Base-by-base conservation (phyloP, 202 grass and related monocot genomes). In the Alloteropsis angusta region DNA sequence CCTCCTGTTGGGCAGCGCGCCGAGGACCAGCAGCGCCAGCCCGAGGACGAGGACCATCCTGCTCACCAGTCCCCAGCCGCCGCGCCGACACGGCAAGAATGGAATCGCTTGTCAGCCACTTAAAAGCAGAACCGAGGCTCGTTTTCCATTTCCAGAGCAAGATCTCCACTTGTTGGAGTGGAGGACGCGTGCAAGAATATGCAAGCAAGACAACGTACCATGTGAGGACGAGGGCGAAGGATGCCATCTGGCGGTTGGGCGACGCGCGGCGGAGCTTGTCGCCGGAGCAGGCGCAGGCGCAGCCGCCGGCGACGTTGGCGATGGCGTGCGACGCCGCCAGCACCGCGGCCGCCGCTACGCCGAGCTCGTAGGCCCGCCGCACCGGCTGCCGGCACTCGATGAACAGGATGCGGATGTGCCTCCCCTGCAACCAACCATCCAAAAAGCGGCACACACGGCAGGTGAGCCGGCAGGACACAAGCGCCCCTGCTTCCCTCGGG, bases 381-480 rank as follows among this genome's bases (percentile, higher is more conserved):
- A 97, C 93, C 17, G 93, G 88, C 72, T 93, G 87, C 44, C 87
- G 80, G 83, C 93, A 97, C 84, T 93, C 93, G 67, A 91, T 62
- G 74, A 89, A 89, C n/a, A 89, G 47, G 65, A 93, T 63, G 64
- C 18, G 82, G 46, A 97, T 19, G 64, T 88, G 76, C 83, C 32
- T 85, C 4, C 88, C 90, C 93, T 93, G 54, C 56, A 78, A 62
- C 0, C 18, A 9, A 9, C 10, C 19, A 9, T 37, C 22, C 7
- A 0, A 23, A 36, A 1, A 32, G 36, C 21, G 2, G 53, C n/a
- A n/a, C 28, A 30, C 76, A 26, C 7, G 18, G 2, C 59, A 23
- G 32, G 34, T 65, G 45, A 63, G 74, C 39, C 1, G 10, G 52
- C 19, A 6, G 49, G 18, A 18, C 18, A 53, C 18, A 53, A 17